Base-by-base conservation (phyloP, 495 filamentous ascomycete species). In the Hypoxylon crocopeplum region DNA sequence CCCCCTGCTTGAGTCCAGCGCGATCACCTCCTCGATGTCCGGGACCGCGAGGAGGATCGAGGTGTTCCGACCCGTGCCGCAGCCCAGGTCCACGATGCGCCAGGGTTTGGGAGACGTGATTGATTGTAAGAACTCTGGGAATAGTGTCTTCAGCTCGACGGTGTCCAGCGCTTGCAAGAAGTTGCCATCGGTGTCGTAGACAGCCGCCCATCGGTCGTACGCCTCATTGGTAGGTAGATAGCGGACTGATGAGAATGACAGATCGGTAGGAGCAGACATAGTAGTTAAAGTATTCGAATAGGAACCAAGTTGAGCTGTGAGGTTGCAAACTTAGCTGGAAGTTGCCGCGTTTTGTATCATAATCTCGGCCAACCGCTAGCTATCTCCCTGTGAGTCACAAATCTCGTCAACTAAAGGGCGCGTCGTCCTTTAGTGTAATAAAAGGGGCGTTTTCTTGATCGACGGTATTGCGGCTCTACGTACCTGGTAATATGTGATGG, bases 101-200 rank as follows among this genome's bases (percentile, higher is more conserved):
- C 78, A 72, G n/a, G 67, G 63, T 22, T 61, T 65, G 10, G 60
- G 33, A 3, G 53, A 55, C 10, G 50, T 29, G n/a, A 82, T 64
- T 3, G 41, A 64, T 1, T 60, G 38, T 8, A 88, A 63, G 46
- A 89, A 80, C 0, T 56, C 48, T 1, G 87, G 86, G 19, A 91
- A 75, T 1, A 88, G 63, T 1, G 65, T 53, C 8, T 58, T 62
- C 65, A 89, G 78, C 66, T 87, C 80, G 30, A 82, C 65, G 25
- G 82, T 83, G 64, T 92, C 88, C 25, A 89, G 75, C 4, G 80
- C 79, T 73, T 91, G 88, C 1, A 92, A 77, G 68, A 90, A 87
- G 68, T 91, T 92, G 20, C 83, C 83, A 54, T 91, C 87, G 33
- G 78, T 84, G 65, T 92, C 88, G 71, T 92, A 91, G 10, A 72